phyloP scores from a whole-genome alignment of 495 filamentous ascomycete genomes.

The Bacidia gigantensis region DNA sequence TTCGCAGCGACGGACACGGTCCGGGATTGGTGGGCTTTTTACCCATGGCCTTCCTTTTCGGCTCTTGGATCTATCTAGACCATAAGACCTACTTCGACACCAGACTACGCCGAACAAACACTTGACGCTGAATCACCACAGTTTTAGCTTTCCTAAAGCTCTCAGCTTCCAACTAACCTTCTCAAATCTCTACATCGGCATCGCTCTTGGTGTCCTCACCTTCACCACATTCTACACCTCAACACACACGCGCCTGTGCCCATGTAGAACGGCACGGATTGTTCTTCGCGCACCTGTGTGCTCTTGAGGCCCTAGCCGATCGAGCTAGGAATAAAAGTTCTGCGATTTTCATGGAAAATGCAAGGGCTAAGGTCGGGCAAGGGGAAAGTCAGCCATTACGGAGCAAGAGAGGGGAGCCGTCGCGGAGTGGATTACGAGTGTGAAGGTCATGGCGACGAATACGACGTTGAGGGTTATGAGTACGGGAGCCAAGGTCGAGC shows the following conservation, averaged over 20 bases:
- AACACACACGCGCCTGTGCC: constrained; percentile 41
- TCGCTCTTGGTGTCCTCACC: constrained; percentile 38
- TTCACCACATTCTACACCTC: constrained; percentile 38
- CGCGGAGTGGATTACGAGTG: constrained; percentile 44
- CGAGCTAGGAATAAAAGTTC: constrained; percentile 33
- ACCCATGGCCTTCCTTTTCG: background rate
- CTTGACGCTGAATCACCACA: too few species aligned
- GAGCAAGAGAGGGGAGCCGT: constrained; percentile 37
- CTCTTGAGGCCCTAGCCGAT: constrained; percentile 41
- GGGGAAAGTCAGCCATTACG: constrained; percentile 26
- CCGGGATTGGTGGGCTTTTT: background rate
- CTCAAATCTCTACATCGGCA: constrained; percentile 48
- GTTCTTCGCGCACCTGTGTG: constrained; percentile 44
- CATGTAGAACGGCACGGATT: constrained; percentile 46
- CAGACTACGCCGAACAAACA: background rate
- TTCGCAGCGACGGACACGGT: background rate
- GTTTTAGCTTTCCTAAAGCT: too few species aligned
- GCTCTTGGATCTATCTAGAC: background rate
- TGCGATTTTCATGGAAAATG: too few species aligned
- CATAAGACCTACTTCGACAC: background rate
- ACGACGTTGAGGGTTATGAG: constrained; percentile 38
- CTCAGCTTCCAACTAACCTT: constrained; percentile 47
- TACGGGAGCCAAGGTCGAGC: too few species aligned
- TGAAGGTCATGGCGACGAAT: constrained; percentile 47
- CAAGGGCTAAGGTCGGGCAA: background rate